A percentile compares a stretch with the other conserved stretches of the same genome.
Evolutionary conservation across 164 flowering plant genomes (phyloP).

Genomic region (Dillenia suffruticosa): DNA sequence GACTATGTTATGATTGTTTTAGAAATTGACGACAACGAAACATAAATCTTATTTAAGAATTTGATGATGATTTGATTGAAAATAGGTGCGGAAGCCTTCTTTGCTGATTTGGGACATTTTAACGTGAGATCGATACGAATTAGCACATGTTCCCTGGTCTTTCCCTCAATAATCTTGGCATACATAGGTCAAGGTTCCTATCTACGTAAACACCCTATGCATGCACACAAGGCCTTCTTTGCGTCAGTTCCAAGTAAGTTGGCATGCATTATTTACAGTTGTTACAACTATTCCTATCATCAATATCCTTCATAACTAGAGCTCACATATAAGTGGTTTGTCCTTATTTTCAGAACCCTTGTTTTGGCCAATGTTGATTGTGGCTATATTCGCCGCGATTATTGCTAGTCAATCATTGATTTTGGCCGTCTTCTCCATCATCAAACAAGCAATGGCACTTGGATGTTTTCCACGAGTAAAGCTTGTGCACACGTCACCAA

Average conservation of each 20-base stretch:
- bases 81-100: neutral
- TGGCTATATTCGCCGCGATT: slow-evolving; percentile 21
- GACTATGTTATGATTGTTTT: no score
- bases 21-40: no score
- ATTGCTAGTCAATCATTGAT: slow-evolving; percentile 30
- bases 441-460: slow-evolving; percentile 21
- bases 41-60: no score
- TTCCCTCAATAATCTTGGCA: slow-evolving; percentile 16
- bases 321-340: no score
- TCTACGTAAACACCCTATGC: slow-evolving; percentile 10
- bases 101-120: slow-evolving; percentile 14
- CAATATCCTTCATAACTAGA: no score
- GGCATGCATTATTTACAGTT: no score
- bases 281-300: no score
- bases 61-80: no score
- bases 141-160: slow-evolving; percentile 13
- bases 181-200: slow-evolving; percentile 21
- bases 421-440: slow-evolving; percentile 26
- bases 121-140: slow-evolving; percentile 7
- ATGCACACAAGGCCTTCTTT: neutral
- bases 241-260: neutral
- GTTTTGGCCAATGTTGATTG: slow-evolving; percentile 26
- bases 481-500: slow-evolving; percentile 27
- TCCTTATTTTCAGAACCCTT: slow-evolving; percentile 6
- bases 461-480: slow-evolving; percentile 31